phyloP scores from a whole-genome alignment of 108 stramenopile genomes.

The Cyclotella choctawhatcheeana region DNA sequence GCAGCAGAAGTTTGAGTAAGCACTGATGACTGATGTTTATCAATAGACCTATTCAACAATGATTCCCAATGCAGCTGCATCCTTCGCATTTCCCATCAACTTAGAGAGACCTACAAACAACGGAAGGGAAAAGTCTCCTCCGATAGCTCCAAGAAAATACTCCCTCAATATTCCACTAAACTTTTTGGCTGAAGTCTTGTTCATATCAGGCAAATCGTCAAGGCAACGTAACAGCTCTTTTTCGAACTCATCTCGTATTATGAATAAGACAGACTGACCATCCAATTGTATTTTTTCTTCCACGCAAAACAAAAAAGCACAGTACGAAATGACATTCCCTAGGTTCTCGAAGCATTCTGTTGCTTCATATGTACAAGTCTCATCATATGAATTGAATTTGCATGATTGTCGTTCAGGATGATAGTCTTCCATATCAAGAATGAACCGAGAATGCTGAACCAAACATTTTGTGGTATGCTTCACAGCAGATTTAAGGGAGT shows the following conservation, averaged over 20 bases:
- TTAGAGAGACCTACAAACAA: constrained; percentile 20
- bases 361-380: constrained; percentile 36
- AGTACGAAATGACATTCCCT: constrained; percentile 32
- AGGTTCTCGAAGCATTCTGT: constrained; percentile 41
- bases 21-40: no score
- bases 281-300: constrained; percentile 24
- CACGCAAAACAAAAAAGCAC: constrained; percentile 47
- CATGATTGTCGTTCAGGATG: not conserved
- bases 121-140: constrained; percentile 39
- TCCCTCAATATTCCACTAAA: constrained; percentile 23
- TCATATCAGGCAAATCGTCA: constrained; percentile 36
- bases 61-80: constrained; percentile 4
- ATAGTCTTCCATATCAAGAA: constrained; percentile 27
- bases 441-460: constrained; percentile 37
- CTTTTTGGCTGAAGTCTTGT: constrained; percentile 13
- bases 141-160: constrained; percentile 24
- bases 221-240: constrained; percentile 30
- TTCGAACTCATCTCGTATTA: constrained; percentile 37
- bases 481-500: constrained; percentile 40
- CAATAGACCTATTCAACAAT: not conserved
- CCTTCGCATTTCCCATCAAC: constrained; percentile 24
- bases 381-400: constrained; percentile 18
- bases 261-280: constrained; percentile 15
- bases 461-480: constrained; percentile 33
- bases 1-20: no score